Evolutionary conservation across 2,329 filamentous ascomycete genomes (phyloP).

Genomic region (Calonectria hongkongensis): DNA sequence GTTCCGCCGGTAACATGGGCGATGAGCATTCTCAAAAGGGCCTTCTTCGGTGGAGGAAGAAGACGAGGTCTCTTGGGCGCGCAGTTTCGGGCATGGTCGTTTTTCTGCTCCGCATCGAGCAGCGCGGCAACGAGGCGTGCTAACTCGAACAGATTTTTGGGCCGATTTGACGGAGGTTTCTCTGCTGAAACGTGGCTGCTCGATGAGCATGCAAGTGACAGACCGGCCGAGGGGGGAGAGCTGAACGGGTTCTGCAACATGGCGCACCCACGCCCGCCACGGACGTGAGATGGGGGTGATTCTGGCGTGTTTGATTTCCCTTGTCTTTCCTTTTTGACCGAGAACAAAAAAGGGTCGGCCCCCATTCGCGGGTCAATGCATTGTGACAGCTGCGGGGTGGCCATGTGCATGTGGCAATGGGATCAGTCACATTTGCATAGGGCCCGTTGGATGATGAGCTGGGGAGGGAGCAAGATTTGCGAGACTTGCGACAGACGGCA

Average conservation of each 20-base stretch:
- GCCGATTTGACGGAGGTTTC: neutral
- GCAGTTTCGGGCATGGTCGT: constrained; percentile 5
- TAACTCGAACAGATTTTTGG: constrained; percentile 1
- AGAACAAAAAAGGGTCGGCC: constrained; percentile 1
- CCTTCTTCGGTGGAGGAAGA: neutral
- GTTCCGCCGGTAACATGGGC: constrained; percentile 18
- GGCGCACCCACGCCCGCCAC: neutral
- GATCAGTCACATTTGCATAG: constrained; percentile 17
- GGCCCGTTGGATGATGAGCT: neutral
- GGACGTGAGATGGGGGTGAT: neutral
- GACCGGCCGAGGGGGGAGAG: constrained; percentile 5
- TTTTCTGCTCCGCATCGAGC: neutral
- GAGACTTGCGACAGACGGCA: neutral
- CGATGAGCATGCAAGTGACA: constrained; percentile 21
- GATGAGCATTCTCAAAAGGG: constrained; percentile 15
- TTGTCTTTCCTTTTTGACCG: constrained; percentile 1
- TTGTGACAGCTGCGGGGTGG: constrained; percentile 17
- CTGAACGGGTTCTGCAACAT: constrained; percentile 9
- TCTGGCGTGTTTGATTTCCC: too few species aligned
- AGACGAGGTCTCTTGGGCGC: neutral
- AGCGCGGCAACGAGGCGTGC: neutral
- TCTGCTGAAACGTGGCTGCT: constrained; percentile 15
- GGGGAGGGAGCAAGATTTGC: neutral
- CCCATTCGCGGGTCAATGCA: neutral
- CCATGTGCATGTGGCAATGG: constrained; percentile 18